Conservation (phyloP, 495 filamentous ascomycete genomes). For the Parmelia sp. region DNA sequence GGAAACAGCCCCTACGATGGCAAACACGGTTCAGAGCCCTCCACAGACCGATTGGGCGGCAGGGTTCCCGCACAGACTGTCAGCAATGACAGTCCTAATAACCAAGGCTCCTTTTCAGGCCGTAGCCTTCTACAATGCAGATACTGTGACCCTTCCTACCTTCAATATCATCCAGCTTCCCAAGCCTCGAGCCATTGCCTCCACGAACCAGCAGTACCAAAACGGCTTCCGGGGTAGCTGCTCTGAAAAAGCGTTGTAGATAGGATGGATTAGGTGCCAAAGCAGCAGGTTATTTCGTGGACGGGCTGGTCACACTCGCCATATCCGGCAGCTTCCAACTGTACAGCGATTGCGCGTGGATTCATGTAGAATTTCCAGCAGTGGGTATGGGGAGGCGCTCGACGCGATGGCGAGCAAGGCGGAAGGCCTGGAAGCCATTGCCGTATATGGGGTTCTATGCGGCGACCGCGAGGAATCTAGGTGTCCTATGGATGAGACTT, state of each 20-base stretch:
- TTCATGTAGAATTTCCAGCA: slow-evolving; percentile 3
- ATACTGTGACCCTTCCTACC: slow-evolving; percentile 6
- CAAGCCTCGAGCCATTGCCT: slow-evolving; percentile 4
- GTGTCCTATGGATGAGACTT: background rate
- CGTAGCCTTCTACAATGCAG: slow-evolving; percentile 1
- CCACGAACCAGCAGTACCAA: slow-evolving; percentile 12
- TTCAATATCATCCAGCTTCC: slow-evolving; percentile 10
- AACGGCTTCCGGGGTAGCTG: slow-evolving; percentile 11
- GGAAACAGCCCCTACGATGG: background rate
- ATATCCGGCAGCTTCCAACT: background rate
- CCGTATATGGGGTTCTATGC: background rate
- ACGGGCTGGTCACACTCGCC: background rate
- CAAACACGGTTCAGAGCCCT: background rate
- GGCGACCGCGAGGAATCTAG: background rate
- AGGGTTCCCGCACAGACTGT: no score
- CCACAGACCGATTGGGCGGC: no score
- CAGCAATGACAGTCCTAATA: no score
- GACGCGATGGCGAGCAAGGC: slow-evolving; percentile 7
- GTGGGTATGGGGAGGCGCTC: slow-evolving; percentile 13
- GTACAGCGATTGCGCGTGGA: slow-evolving; percentile 1
- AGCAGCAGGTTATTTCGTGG: slow-evolving; percentile 8
- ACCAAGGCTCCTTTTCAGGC: slow-evolving; percentile 2
- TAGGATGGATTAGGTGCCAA: slow-evolving; percentile 4
- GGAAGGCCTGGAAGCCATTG: slow-evolving; percentile 7
- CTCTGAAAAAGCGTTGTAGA: slow-evolving; percentile 8